Conservation (phyloP, 345 rosid genomes). For the Turritis glabra region DNA sequence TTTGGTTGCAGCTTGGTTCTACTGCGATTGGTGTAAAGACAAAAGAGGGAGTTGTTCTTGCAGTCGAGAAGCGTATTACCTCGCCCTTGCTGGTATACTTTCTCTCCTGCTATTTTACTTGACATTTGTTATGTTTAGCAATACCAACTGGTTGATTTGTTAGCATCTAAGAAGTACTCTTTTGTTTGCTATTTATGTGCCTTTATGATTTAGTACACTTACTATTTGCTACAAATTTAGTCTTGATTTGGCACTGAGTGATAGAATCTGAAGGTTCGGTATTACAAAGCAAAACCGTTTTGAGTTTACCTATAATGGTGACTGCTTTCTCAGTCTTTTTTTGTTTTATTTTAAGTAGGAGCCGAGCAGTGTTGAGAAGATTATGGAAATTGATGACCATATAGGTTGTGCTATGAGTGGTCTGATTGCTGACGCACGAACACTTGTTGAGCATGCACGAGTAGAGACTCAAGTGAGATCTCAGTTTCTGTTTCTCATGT, state of each 20-base stretch:
- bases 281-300: neutral
- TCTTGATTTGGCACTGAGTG: neutral
- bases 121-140: neutral
- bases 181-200: neutral
- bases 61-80: slow-evolving; percentile 93
- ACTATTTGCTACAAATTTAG: neutral
- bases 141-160: neutral
- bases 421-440: slow-evolving; percentile 89
- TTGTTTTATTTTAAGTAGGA: slow-evolving; percentile 47
- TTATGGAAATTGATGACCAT: slow-evolving; percentile 91
- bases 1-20: slow-evolving; percentile 64
- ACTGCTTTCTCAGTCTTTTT: neutral
- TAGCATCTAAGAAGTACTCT: neutral
- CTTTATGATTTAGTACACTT: neutral
- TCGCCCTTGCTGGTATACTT: slow-evolving; percentile 68
- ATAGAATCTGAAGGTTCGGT: neutral
- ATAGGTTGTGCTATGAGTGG: slow-evolving; percentile 99
- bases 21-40: slow-evolving; percentile 92
- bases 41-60: slow-evolving; percentile 90
- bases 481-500: neutral
- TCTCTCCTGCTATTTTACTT: neutral
- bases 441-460: slow-evolving; percentile 95
- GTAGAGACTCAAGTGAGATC: slow-evolving; percentile 84
- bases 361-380: slow-evolving; percentile 93
- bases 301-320: neutral